phyloP scores from a whole-genome alignment of 306 rosid species.

The Mucuna pruriens region DNA sequence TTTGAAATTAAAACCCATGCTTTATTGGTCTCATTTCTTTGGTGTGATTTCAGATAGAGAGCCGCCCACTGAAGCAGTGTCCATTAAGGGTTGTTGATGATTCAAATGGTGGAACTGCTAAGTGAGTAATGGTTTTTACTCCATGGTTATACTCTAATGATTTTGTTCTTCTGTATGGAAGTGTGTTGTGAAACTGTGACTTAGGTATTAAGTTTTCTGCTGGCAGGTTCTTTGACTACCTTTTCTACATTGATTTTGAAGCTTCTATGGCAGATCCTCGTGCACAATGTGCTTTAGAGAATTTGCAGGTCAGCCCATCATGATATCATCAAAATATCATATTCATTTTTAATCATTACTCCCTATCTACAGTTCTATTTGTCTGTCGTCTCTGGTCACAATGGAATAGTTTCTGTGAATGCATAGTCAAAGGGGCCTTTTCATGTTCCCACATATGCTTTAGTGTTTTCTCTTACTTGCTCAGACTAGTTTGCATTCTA shows the following conservation, averaged over 20 bases:
- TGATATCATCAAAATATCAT: neutral
- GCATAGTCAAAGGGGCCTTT: neutral
- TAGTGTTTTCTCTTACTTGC: neutral
- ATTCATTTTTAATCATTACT: neutral
- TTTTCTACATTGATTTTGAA: constrained; percentile 76
- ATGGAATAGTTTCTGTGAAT: neutral
- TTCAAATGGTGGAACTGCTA: constrained; percentile 62
- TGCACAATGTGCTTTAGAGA: constrained; percentile 64
- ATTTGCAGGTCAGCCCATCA: constrained; percentile 63
- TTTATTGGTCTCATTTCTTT: neutral
- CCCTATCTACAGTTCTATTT: neutral
- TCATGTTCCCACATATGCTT: neutral
- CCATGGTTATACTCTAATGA: neutral
- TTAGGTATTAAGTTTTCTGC: constrained; percentile 22
- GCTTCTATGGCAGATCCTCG: constrained; percentile 82
- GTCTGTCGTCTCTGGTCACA: neutral
- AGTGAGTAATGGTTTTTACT: constrained; percentile 51
- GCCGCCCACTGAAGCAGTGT: constrained; percentile 64
- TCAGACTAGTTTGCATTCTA: neutral
- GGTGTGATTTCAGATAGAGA: constrained; percentile 72
- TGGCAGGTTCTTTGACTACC: constrained; percentile 70
- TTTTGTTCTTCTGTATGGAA: constrained; percentile 3
- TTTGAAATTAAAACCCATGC: neutral
- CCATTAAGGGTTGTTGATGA: constrained; percentile 58
- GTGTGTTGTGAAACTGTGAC: constrained; percentile 11